Percentiles rank a stretch among this genome's conserved stretches.
These are phyloP conservation scores for Leishmania arabica DNA, from an alignment of 208 protist genomes.

Conservation along the genomic window DNA sequence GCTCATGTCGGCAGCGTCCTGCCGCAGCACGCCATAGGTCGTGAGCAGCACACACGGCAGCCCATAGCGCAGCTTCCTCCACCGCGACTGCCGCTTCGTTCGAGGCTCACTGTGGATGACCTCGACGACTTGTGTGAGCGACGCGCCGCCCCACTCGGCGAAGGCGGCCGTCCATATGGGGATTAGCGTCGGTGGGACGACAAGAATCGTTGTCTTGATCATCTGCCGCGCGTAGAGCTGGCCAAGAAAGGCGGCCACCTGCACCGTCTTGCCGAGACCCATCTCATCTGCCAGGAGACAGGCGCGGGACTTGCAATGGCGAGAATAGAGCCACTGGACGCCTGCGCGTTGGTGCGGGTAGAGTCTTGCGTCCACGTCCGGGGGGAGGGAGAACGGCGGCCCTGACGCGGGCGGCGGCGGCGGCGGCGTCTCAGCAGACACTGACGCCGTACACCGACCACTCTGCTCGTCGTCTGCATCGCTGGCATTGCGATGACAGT, in stretches of 20 bases:
- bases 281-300: slow-evolving; percentile 98
- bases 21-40: slow-evolving; percentile 84
- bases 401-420: background rate
- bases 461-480: background rate
- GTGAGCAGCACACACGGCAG: slow-evolving; percentile 68
- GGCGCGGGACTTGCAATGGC: slow-evolving; percentile 92
- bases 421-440: background rate
- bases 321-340: slow-evolving; percentile 96
- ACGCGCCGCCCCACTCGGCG: slow-evolving; percentile 43
- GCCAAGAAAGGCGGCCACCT: slow-evolving; percentile 93
- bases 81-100: slow-evolving; percentile 51
- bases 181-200: slow-evolving; percentile 91
- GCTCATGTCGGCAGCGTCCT: slow-evolving; percentile 59
- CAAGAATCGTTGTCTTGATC: slow-evolving; percentile 94
- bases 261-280: slow-evolving; percentile 98
- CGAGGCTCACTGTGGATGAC: slow-evolving; percentile 63
- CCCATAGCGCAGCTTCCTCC: slow-evolving; percentile 55
- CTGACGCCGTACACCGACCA: background rate
- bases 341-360: slow-evolving; percentile 94
- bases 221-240: slow-evolving; percentile 62
- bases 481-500: background rate
- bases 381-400: slow-evolving; percentile 15
- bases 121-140: slow-evolving; percentile 31
- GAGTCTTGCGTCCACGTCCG: slow-evolving; percentile 52
- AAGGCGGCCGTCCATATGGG: slow-evolving; percentile 95